These are phyloP conservation scores for Phytophthora pluvialis DNA, from an alignment of 352 stramenopile species.

Conservation along the genomic window DNA sequence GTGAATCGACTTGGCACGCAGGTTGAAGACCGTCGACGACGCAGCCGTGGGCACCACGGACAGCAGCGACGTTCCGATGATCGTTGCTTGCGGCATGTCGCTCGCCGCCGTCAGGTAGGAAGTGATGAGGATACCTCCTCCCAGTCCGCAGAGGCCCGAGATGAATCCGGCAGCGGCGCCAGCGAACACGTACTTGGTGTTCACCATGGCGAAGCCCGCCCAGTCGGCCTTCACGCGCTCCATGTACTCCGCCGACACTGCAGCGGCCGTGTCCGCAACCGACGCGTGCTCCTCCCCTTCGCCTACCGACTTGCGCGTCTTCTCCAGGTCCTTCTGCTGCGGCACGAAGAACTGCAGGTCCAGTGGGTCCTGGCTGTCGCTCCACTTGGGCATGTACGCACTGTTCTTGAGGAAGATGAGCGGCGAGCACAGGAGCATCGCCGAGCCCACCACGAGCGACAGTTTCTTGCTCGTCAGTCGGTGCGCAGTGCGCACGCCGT, in stretches of 20 bases:
- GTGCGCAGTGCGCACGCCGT: conserved; percentile 81
- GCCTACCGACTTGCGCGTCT: conserved; percentile 5
- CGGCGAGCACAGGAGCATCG: conserved; percentile 81
- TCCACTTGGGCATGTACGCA: conserved; percentile 79
- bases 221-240: conserved; percentile 50
- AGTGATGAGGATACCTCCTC: conserved; percentile 87
- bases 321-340: conserved; percentile 39
- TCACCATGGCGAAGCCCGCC: conserved; percentile 54
- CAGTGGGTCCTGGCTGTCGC: conserved; percentile 50
- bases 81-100: conserved; percentile 84
- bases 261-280: conserved; percentile 24
- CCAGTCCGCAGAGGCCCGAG: conserved; percentile 82
- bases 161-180: conserved; percentile 83
- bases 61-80: conserved; percentile 87
- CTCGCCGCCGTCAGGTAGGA: conserved; percentile 85
- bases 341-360: conserved; percentile 83
- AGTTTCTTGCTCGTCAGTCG: conserved; percentile 76
- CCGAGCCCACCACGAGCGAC: conserved; percentile 74
- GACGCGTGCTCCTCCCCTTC: conserved; percentile 20
- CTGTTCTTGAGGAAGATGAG: conserved; percentile 89
- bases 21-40: conserved; percentile 84
- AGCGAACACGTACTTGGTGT: conserved; percentile 80
- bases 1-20: conserved; percentile 81
- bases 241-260: conserved; percentile 48
- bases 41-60: conserved; percentile 82